Base-by-base conservation (phyloP, 2,329 filamentous ascomycete genomes). In the Diaporthe citrichinensis region DNA sequence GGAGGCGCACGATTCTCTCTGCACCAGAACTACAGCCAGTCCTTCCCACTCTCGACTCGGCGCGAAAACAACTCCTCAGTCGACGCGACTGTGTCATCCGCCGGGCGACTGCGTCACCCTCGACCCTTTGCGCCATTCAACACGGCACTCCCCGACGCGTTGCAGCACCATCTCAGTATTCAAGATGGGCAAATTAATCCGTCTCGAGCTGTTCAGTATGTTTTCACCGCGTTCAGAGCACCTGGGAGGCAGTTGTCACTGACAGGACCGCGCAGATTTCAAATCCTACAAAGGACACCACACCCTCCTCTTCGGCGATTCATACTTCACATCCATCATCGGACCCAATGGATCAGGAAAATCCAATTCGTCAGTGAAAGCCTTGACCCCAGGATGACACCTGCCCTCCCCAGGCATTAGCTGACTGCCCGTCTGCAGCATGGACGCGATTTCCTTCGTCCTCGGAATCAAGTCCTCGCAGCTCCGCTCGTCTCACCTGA, bases 261-360 rank as follows among this genome's bases (percentile, higher is more conserved):
- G 71, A 76, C 72, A n/a, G 73, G 67, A 74, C 61, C 31, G 34
- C 67, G 39, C 81, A 97, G 94, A 99, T 88, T 99, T 99, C 92
- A 99, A 99, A 88, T 98, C 97, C 80, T 99, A 99, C 88, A 98
- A 98, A 85, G 97, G 96, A 75, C 96, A 98, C 81, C 97, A 99
- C 87, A 93, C 92, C 76, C 92, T 99, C 59, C 91, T 98, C 72
- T 98, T 99, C 81, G 96, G 96, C 82, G 96, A 99, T 87, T 97
- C 96, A 2, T 98, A 98, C 86, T 99, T 99, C 85, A 99, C 97
- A 68, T 99, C 97, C 57, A 98, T 99, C 82, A 98, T 99, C 82
- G 97, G 97, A 8, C 97, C 97, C 83, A 99, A 99, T 96, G 97
- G 97, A 88, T 98, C 97, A 49, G 97, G 97, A 78, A 99, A 99